These are phyloP conservation scores for Cladophialophora immunda DNA, from an alignment of 2,329 filamentous ascomycete genomes.

Conservation along the genomic window DNA sequence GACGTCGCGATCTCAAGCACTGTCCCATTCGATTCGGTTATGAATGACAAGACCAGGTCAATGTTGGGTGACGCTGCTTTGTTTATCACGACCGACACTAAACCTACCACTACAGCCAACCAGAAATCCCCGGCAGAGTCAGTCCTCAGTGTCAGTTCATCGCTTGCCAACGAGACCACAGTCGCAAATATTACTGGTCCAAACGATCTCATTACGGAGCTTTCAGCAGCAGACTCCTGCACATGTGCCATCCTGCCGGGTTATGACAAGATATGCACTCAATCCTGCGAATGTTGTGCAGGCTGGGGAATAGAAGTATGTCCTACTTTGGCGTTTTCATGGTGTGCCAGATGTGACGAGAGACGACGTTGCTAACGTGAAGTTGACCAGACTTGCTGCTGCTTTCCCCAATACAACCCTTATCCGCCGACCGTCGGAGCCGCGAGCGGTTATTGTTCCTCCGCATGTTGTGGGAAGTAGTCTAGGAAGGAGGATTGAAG, in stretches of 20 bases:
- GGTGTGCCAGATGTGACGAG: neutral
- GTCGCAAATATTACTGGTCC: neutral
- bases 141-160: neutral
- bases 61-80: no score
- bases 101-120: neutral
- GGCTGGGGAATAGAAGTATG: neutral
- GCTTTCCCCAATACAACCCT: neutral
- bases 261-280: neutral
- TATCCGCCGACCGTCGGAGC: neutral
- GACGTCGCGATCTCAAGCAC: no score
- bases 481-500: neutral
- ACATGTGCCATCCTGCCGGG: neutral
- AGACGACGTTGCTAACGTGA: neutral
- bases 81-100: no score
- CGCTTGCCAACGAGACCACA: neutral
- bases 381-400: neutral
- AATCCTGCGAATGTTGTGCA: constrained; percentile 3
- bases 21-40: no score
- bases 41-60: no score
- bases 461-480: neutral
- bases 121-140: neutral
- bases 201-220: neutral
- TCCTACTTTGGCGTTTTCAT: neutral
- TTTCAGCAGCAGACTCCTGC: neutral
- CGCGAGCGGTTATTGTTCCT: neutral